Evolutionary conservation across 805 yeast species (phyloP).

Genomic region (Cyberlindnera bimundalis): DNA sequence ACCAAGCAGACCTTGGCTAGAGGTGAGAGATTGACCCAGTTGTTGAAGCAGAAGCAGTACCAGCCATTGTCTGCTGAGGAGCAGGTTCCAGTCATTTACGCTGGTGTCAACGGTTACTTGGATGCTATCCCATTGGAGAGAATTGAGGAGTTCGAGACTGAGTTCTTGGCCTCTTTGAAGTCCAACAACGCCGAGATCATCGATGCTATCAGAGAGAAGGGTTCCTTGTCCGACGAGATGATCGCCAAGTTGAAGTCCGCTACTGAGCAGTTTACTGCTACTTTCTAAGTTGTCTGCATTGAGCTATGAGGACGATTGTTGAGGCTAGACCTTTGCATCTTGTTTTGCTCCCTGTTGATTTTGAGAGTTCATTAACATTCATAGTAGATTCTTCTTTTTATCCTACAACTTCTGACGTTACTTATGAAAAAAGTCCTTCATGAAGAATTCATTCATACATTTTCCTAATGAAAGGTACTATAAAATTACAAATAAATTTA

Average conservation of each 20-base stretch:
- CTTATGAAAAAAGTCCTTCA: slow-evolving; percentile 21
- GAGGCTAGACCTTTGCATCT: slow-evolving; percentile 10
- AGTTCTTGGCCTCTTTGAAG: slow-evolving; percentile 89
- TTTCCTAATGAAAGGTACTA: slow-evolving; percentile 18
- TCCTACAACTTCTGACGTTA: slow-evolving; percentile 22
- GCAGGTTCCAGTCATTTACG: slow-evolving; percentile 97
- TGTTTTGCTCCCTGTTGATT: slow-evolving; percentile 8
- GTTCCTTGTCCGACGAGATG: slow-evolving; percentile 85
- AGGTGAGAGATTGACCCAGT: slow-evolving; percentile 99
- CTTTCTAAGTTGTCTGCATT: slow-evolving; percentile 52
- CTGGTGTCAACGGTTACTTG: slow-evolving; percentile 99
- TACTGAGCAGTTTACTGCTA: slow-evolving; percentile 88
- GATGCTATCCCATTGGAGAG: slow-evolving; percentile 81
- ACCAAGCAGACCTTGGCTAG: slow-evolving; percentile 98
- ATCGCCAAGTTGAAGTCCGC: slow-evolving; percentile 86
- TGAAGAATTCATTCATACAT: slow-evolving; percentile 18
- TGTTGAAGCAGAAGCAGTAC: slow-evolving; percentile 97
- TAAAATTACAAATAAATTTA: slow-evolving; percentile 13
- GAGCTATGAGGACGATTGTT: slow-evolving; percentile 2
- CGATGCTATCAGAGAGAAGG: slow-evolving; percentile 79
- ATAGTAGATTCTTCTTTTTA: slow-evolving; percentile 21
- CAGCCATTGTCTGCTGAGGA: slow-evolving; percentile 97
- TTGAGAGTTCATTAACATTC: slow-evolving; percentile 22
- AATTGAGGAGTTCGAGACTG: slow-evolving; percentile 86
- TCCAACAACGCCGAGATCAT: slow-evolving; percentile 84